phyloP scores from a whole-genome alignment of 305 asterid genomes.

The Fraxinus sp. region DNA sequence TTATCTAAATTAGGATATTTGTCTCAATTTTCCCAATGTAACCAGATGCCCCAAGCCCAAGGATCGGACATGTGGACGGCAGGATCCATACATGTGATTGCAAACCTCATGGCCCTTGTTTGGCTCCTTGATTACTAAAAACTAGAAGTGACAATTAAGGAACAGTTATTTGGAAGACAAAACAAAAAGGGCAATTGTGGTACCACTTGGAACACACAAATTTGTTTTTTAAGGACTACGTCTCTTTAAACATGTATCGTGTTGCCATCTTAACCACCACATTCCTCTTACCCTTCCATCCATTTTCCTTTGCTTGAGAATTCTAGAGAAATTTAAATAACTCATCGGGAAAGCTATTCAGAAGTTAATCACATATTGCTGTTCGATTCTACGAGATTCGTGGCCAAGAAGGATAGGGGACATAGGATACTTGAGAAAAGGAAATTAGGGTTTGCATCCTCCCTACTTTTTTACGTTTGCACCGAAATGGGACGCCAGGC shows the following conservation, averaged over 20 bases:
- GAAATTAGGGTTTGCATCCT: background rate
- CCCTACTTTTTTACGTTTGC: too few relatives aligned
- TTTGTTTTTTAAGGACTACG: background rate
- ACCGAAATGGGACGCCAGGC: background rate
- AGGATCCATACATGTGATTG: background rate
- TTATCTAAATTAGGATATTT: background rate
- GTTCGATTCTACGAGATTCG: background rate
- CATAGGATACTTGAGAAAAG: background rate
- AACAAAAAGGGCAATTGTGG: background rate
- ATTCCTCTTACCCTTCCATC: background rate
- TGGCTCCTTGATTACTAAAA: background rate
- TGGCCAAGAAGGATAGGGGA: background rate
- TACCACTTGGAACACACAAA: background rate
- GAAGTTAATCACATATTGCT: background rate
- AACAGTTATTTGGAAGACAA: background rate
- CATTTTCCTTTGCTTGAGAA: too few relatives aligned
- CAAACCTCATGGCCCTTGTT: background rate
- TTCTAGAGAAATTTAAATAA: too few relatives aligned
- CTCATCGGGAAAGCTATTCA: too few relatives aligned
- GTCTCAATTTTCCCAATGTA: background rate
- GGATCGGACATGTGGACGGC: background rate
- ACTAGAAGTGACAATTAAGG: background rate
- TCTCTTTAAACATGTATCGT: background rate
- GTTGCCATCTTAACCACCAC: background rate
- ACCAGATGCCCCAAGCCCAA: background rate